Conservation (phyloP, 2,329 filamentous ascomycete species). For the Aspergillus brasiliensis region DNA sequence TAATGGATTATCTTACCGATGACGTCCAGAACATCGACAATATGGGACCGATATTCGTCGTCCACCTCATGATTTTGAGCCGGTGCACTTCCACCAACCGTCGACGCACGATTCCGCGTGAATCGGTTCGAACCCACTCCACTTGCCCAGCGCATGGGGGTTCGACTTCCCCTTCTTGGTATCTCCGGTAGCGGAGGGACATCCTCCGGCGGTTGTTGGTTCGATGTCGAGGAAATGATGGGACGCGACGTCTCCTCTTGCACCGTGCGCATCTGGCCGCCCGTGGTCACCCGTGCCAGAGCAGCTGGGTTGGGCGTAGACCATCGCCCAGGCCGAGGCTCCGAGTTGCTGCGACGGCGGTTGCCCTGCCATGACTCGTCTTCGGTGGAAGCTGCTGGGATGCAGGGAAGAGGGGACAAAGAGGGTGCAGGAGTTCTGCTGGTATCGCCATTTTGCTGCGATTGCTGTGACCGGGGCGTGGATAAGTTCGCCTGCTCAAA, state of each 20-base stretch:
- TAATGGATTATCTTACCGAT: slow-evolving; percentile 56
- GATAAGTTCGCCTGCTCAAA: slow-evolving; percentile 9
- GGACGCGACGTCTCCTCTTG: slow-evolving; percentile 35
- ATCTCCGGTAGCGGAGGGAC: slow-evolving; percentile 19
- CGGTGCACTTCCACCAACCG: slow-evolving; percentile 27
- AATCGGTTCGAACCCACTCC: slow-evolving; percentile 34
- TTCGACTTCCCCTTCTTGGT: slow-evolving; percentile 21
- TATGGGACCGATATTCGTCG: slow-evolving; percentile 60
- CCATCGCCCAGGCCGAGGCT: slow-evolving; percentile 40
- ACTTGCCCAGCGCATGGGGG: slow-evolving; percentile 36
- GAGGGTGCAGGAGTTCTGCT: slow-evolving; percentile 5
- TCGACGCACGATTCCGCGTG: slow-evolving; percentile 37
- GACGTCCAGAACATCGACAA: slow-evolving; percentile 70
- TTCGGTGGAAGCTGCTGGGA: slow-evolving; percentile 18
- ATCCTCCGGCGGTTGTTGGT: slow-evolving; percentile 16
- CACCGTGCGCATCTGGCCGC: slow-evolving; percentile 33
- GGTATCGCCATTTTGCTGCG: slow-evolving; percentile 3
- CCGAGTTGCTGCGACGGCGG: slow-evolving; percentile 45
- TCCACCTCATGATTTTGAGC: slow-evolving; percentile 11
- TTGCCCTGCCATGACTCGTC: slow-evolving; percentile 31
- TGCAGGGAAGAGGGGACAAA: background rate
- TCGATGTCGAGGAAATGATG: slow-evolving; percentile 3
- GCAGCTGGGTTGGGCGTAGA: slow-evolving; percentile 28
- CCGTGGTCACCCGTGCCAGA: slow-evolving; percentile 24
- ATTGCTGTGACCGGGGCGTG: slow-evolving; percentile 7